Percentiles rank a stretch among this genome's conserved stretches.
These are phyloP conservation scores for Mallotus japonicus DNA, from an alignment of 441 rosid species.

Conservation along the genomic window DNA sequence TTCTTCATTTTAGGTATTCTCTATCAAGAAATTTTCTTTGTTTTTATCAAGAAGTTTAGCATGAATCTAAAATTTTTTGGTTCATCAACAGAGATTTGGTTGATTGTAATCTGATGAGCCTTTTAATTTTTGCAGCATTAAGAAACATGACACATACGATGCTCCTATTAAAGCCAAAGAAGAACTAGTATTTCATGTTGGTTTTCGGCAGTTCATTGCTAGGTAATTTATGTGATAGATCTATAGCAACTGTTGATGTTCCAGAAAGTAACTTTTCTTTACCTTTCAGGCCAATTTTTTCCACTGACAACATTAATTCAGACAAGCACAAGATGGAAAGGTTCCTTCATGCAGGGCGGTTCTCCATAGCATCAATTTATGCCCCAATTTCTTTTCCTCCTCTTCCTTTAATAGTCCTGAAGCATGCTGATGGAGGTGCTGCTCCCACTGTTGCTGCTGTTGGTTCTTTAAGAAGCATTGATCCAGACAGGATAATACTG, in stretches of 20 bases:
- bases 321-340: constrained; percentile 98
- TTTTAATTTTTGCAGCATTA: constrained; percentile 50
- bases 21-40: not conserved
- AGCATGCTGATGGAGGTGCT: constrained; percentile 45
- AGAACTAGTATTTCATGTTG: constrained; percentile 86
- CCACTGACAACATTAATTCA: constrained; percentile 67
- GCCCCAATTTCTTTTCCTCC: constrained; percentile 89
- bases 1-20: constrained; percentile 84
- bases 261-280: constrained; percentile 11
- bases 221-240: constrained; percentile 41
- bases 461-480: constrained; percentile 81
- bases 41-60: not conserved
- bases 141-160: constrained; percentile 71
- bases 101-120: constrained; percentile 1
- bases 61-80: not conserved
- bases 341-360: constrained; percentile 80
- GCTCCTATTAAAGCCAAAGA: constrained; percentile 89
- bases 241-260: not conserved
- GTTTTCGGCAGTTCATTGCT: constrained; percentile 90
- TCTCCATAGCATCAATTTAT: constrained; percentile 75
- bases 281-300: constrained; percentile 75
- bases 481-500: constrained; percentile 76
- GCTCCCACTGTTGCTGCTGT: constrained; percentile 73
- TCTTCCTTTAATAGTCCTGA: constrained; percentile 79
- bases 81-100: not conserved